Evolutionary conservation across 2,329 filamentous ascomycete genomes (phyloP).

Genomic region (Gaeumannomyces sp.): DNA sequence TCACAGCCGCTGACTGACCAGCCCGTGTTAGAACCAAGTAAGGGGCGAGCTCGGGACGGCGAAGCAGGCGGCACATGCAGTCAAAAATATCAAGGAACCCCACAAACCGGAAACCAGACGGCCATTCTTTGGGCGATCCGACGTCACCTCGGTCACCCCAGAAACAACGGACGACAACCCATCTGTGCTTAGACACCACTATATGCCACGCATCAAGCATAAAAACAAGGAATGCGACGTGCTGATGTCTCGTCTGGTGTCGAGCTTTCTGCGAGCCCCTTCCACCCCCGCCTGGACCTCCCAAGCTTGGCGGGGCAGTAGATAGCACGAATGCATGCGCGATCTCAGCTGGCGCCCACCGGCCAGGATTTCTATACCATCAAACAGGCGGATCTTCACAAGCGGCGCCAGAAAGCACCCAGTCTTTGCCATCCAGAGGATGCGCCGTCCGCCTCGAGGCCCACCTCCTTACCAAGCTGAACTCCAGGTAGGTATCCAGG

Average conservation of each 20-base stretch:
- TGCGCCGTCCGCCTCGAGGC: neutral
- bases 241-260: no score
- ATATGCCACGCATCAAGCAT: neutral
- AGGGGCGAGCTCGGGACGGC: neutral
- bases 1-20: neutral
- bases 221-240: neutral
- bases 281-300: neutral
- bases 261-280: no score
- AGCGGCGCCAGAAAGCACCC: no score
- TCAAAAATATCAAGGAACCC: neutral
- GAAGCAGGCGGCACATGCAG: neutral
- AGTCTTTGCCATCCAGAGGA: neutral
- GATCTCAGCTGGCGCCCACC: neutral
- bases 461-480: neutral
- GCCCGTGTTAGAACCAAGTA: neutral
- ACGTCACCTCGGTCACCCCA: neutral
- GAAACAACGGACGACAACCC: neutral
- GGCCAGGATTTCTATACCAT: neutral
- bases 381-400: neutral
- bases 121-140: neutral
- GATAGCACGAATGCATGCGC: neutral
- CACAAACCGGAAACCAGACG: neutral
- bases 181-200: neutral
- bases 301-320: neutral
- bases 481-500: neutral